Evolutionary conservation across 2,329 filamentous ascomycete species (phyloP).

Genomic region (Verticillium klebahnii): DNA sequence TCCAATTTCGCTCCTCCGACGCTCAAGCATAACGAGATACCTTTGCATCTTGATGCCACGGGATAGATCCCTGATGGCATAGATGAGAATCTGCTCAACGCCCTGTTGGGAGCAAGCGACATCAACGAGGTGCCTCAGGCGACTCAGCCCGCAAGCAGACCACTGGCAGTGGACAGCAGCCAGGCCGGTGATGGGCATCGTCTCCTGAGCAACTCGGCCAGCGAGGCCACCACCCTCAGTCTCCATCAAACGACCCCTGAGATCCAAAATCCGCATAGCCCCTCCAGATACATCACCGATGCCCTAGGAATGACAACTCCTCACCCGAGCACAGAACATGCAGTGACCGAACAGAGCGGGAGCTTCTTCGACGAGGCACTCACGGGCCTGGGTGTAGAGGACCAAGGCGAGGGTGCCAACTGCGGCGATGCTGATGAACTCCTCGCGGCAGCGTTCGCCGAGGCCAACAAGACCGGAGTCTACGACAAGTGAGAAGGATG

Average conservation of each 20-base stretch:
- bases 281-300: not conserved
- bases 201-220: not conserved
- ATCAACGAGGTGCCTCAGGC: no score
- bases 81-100: not conserved
- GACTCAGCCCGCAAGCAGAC: not conserved
- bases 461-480: not conserved
- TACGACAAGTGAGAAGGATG: not conserved
- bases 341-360: not conserved
- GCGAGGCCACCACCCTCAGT: not conserved
- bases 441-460: not conserved
- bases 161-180: not conserved
- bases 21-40: not conserved
- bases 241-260: not conserved
- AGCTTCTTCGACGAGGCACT: not conserved
- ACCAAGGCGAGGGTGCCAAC: not conserved
- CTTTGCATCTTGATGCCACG: not conserved
- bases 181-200: not conserved
- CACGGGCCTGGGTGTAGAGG: not conserved
- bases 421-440: not conserved
- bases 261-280: not conserved
- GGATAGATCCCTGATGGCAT: not conserved
- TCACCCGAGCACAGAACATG: not conserved
- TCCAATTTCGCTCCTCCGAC: not conserved
- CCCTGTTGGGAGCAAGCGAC: not conserved
- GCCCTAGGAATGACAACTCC: not conserved